These are phyloP conservation scores for Fraxinus ornus DNA, from an alignment of 305 asterid genomes.

Conservation along the genomic window DNA sequence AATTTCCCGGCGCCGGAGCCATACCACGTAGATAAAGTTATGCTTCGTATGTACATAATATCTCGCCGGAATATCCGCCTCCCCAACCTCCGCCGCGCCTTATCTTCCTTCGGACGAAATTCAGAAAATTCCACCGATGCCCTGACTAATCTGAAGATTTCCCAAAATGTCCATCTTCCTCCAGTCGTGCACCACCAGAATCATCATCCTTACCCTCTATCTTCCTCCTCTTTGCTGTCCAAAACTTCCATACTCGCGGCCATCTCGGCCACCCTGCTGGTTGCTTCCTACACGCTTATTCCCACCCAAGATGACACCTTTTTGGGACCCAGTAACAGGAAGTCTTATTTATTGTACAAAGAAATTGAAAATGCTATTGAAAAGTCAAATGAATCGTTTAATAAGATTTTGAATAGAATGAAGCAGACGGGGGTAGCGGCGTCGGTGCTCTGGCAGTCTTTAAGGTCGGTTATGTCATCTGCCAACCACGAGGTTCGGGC, in stretches of 20 bases:
- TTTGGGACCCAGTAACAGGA: constrained; percentile 6
- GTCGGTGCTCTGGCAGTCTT: constrained; percentile 84
- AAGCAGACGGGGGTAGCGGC: constrained; percentile 87
- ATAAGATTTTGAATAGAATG: constrained; percentile 51
- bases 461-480: constrained; percentile 84
- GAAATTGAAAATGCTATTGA: constrained; percentile 55
- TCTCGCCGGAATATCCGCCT: constrained; percentile 46
- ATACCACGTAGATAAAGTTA: constrained; percentile 16
- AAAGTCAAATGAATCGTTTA: constrained; percentile 56
- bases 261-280: constrained; percentile 48
- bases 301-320: constrained; percentile 24
- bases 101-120: constrained; percentile 28
- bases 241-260: constrained; percentile 41
- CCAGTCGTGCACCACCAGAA: constrained; percentile 38
- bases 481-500: constrained; percentile 92
- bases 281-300: constrained; percentile 38
- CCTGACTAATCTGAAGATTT: constrained; percentile 25
- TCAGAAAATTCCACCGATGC: constrained; percentile 29
- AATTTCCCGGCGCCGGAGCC: not conserved
- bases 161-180: constrained; percentile 27
- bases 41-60: constrained; percentile 52
- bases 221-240: constrained; percentile 26
- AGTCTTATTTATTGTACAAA: constrained; percentile 29
- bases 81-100: constrained; percentile 44
- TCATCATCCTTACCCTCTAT: constrained; percentile 25